A percentile compares a stretch with the other conserved stretches of the same genome.
These are phyloP conservation scores for Neurospora sp. DNA, from an alignment of 495 filamentous ascomycete genomes.

Conservation along the genomic window DNA sequence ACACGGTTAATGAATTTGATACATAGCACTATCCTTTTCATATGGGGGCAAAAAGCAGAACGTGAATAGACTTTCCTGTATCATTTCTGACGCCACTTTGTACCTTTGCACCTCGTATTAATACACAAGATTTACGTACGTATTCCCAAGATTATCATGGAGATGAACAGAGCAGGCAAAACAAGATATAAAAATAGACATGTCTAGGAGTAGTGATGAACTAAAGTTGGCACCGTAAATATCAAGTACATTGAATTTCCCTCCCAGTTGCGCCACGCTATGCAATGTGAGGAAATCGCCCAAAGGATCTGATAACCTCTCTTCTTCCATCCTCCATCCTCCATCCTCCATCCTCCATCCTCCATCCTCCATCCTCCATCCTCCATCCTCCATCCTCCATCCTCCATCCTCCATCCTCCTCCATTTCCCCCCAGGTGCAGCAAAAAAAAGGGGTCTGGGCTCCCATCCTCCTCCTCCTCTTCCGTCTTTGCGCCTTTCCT, in stretches of 20 bases:
- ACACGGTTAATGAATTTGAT: background rate
- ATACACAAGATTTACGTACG: background rate
- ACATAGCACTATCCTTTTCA: background rate
- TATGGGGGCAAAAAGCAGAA: background rate
- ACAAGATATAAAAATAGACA: background rate
- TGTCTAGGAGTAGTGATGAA: background rate
- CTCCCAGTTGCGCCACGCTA: conserved; percentile 19
- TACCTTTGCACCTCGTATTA: background rate
- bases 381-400: background rate
- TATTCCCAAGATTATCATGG: background rate
- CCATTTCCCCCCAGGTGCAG: background rate
- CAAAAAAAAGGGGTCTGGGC: background rate
- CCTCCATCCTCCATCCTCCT: background rate
- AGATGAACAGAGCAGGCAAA: background rate
- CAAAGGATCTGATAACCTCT: background rate
- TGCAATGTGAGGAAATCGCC: conserved; percentile 10
- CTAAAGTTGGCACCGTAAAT: background rate
- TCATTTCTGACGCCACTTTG: background rate
- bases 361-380: background rate
- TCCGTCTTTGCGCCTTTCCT: background rate
- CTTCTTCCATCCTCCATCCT: background rate
- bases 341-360: background rate
- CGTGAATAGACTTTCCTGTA: background rate
- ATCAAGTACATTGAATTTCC: background rate
- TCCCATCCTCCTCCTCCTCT: background rate